Conservation (phyloP, 345 rosid species). For the Ailanthus altissimus region DNA sequence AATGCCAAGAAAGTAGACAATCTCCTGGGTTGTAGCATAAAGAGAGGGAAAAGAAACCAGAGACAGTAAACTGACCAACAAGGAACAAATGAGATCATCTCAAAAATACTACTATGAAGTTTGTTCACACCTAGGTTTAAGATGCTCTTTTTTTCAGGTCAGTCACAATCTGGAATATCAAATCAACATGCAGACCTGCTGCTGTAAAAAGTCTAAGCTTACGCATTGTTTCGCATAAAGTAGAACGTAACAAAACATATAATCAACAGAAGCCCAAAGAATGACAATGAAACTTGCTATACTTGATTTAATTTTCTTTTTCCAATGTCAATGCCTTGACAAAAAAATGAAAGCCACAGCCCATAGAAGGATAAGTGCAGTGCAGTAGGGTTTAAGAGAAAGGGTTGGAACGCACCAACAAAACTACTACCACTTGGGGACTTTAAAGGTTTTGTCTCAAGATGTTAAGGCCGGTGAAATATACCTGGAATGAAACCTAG, state of each 20-base stretch:
- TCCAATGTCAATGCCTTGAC: not conserved
- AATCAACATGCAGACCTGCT: not conserved
- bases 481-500: not conserved
- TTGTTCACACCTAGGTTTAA: not conserved
- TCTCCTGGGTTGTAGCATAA: not conserved
- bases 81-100: not conserved
- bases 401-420: not conserved
- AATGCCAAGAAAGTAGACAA: not conserved
- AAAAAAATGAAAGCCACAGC: not conserved
- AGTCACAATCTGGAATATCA: not conserved
- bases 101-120: not conserved
- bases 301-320: not conserved
- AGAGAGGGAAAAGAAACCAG: not conserved
- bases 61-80: not conserved
- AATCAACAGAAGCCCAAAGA: not conserved
- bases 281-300: not conserved
- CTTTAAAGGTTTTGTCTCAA: not conserved
- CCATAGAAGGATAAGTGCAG: not conserved
- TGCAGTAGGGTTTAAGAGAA: not conserved
- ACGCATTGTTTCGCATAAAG: not conserved
- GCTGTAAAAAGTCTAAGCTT: not conserved
- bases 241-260: not conserved
- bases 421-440: not conserved
- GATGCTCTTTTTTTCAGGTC: not conserved
- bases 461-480: not conserved